These are phyloP conservation scores for Zizania latifolia DNA, from an alignment of 176 grass and related monocot species.

Conservation along the genomic window DNA sequence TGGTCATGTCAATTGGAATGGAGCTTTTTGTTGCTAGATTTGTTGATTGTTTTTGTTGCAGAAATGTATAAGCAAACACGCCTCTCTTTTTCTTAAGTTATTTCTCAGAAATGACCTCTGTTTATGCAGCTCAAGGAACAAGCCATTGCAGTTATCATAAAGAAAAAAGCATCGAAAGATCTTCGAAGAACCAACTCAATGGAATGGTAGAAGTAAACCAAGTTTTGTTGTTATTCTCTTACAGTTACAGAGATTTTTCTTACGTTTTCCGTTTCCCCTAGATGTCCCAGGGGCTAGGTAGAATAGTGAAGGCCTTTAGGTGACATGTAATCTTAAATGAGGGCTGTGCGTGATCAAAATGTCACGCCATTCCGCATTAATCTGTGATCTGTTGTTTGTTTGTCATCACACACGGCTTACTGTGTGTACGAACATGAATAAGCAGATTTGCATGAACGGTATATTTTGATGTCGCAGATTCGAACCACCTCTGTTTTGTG, in stretches of 20 bases:
- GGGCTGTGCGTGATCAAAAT: conserved; percentile 35
- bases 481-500: background rate
- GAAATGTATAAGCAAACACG: background rate
- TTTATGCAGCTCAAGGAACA: conserved; percentile 70
- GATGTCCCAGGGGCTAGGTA: conserved; percentile 16
- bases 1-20: too few species aligned
- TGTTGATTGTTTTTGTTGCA: background rate
- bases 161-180: conserved; percentile 44
- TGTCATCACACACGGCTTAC: conserved; percentile 6
- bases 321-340: background rate
- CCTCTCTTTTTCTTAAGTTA: background rate
- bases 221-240: conserved; percentile 26
- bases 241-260: conserved; percentile 18
- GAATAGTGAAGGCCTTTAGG: conserved; percentile 26
- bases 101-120: background rate
- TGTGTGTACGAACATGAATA: conserved; percentile 39
- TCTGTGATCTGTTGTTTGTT: conserved; percentile 26
- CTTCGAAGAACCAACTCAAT: conserved; percentile 67
- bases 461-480: conserved; percentile 4
- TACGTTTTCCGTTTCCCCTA: conserved; percentile 19
- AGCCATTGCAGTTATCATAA: conserved; percentile 41
- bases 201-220: conserved; percentile 59
- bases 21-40: background rate
- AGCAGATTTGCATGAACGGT: conserved; percentile 24
- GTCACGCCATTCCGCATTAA: conserved; percentile 21